Evolutionary conservation across 2,329 filamentous ascomycete genomes (phyloP), one percentile per base, ranked within the genome.

Genomic region (Mycosphaerella sp.): DNA sequence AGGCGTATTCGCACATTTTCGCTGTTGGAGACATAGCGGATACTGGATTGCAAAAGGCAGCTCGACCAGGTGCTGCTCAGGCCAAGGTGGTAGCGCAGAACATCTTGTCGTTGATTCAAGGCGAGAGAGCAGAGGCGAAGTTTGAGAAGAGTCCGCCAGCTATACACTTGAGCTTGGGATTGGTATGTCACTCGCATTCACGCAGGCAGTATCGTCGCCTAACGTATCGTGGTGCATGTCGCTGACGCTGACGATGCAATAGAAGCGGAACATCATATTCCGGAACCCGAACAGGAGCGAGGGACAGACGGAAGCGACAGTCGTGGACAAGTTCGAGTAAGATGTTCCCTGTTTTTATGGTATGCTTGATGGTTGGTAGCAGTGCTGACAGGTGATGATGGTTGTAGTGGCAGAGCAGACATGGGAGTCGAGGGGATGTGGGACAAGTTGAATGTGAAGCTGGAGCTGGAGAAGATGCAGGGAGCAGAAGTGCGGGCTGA

Each of bases 21-120:
- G 78, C 77, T 1, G 75, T 80, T n/a, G 83, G 83, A 14, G 82
- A 86, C 55, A 79, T 86, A 4, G 76, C 80, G 3, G 77, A 79
- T 21, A 66, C 65, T 4, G 75, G 74, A 1, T 71, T 73, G 0
- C 76, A 76, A 5, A 82, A 82, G 61, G 69, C 66, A 37, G 79
- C 76, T 0, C 72, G 80, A 8, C 74, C 79, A 0, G 79, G 78
- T 0, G 70, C 71, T 40, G 69, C 71, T 9, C 82, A 85, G 59
- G 78, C 76, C 2, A 68, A 70, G 27, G 60, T 79, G 3, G 79
- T 75, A 0, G 74, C 74, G 1, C 71, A 75, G 35, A 85, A 85
- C 55, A 71, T 85, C 14, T 60, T 80, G 2, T 66, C 71, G 1
- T 66, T 70, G 0, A 72, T 77, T 0, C 64, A 72, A 27, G 42